Base-by-base conservation (phyloP, 495 filamentous ascomycete species). In the Aspergillus campestris region DNA sequence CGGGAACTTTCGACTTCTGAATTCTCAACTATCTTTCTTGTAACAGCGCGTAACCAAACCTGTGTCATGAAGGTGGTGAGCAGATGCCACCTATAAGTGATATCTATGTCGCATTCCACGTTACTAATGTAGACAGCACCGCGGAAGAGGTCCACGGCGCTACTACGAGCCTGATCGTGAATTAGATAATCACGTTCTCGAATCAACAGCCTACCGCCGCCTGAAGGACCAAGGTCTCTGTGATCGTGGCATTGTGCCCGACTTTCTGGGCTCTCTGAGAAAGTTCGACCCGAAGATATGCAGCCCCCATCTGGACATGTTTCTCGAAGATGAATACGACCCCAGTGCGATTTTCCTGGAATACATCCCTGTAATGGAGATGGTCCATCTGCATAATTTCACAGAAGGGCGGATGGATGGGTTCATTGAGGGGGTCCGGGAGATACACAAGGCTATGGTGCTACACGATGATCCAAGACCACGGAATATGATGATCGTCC, bases 401-500 rank as follows among this genome's bases (percentile, higher is more conserved):
- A 38, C 39, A 14, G 15, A 33, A 33, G 4, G 45, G 27, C 5
- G 50, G 30, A 42, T 53, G 40, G 31, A 49, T 12, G 50, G 41
- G 24, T 12, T 50, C 11, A 34, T 39, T 6, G 10, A 9, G 2
- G 49, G 48, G 10, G 37, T 55, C 34, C 36, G 36, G 9, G 12
- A 52, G 14, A 55, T 55, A 31, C 49, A 52, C 14, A 31, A 46
- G 13, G 52, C 52, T 28, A 14, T 38, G 11, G 52, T 52, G 0
- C 31, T 15, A 18, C 49, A 55, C 36, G n/a, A 8, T 8, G 49
- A 55, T 35, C 10, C 31, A 5, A 37, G 50, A 8, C 34, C 40
- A 13, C 32, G 50, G 36, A 51, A 52, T 39, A 49, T 52, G 38
- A 52, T 49, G 45, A 31, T 52, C 24, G 38, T 51, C 7, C 32